phyloP scores from a whole-genome alignment of 192 early-diverging fungal genomes.

The Gigaspora rosea region DNA sequence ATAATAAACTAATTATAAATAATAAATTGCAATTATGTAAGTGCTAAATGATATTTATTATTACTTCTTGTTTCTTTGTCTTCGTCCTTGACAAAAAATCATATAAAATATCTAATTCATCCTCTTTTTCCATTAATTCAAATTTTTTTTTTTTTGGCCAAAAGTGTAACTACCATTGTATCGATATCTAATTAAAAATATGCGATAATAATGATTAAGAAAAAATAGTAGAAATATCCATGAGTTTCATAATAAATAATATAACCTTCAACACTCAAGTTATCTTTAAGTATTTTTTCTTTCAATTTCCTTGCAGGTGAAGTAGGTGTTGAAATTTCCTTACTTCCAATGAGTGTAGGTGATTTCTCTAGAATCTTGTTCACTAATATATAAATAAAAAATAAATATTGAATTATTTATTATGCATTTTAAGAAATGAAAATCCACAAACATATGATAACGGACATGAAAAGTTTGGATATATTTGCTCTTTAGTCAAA shows the following conservation, averaged over 20 bases:
- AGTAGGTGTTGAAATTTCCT: constrained; percentile 17
- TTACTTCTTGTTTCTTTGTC: constrained; percentile 55
- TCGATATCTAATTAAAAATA: constrained; percentile 60
- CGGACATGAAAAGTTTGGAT: constrained; percentile 79
- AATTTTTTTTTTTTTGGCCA: constrained; percentile 64
- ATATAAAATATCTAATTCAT: constrained; percentile 59
- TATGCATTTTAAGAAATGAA: not conserved
- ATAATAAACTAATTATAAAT: too few relatives aligned
- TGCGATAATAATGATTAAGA: not conserved
- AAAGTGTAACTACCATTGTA: constrained; percentile 55
- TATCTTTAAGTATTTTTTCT: constrained; percentile 35
- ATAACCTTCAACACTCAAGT: constrained; percentile 14
- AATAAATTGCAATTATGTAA: not conserved
- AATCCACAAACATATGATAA: constrained; percentile 18
- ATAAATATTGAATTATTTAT: not conserved
- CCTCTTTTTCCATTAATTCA: constrained; percentile 54
- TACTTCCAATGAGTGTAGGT: constrained; percentile 13
- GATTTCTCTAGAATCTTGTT: constrained; percentile 44
- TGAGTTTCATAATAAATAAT: not conserved
- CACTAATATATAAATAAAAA: constrained; percentile 37
- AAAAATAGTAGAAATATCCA: not conserved
- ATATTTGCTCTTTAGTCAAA: constrained; percentile 69
- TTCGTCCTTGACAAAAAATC: constrained; percentile 69
- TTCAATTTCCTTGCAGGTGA: constrained; percentile 33
- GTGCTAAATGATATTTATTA: not conserved